Base-by-base conservation (phyloP, 257 asterid genomes). In the Sherardia arvensis region DNA sequence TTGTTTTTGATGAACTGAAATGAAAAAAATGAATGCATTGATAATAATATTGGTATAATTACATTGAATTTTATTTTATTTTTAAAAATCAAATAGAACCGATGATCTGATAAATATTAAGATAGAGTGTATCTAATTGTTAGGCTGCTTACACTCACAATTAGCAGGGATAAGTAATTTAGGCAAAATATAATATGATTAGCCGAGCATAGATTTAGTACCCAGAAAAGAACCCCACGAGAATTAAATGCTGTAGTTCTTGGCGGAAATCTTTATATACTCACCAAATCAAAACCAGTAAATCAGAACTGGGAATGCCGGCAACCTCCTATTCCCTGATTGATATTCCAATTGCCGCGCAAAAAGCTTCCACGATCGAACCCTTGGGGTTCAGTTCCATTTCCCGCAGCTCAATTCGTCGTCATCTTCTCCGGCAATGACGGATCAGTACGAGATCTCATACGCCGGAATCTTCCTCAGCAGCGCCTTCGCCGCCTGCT, bases 401-500 rank as follows among this genome's bases (percentile, higher is more conserved):
- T 34, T 12, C 8, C 25, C 21, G 47, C 14, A 61, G 49, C 29
- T 61, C 26, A 23, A 60, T 1, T 69, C n/a, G 21, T 69, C n/a
- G 21, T 61, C 34, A 29, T 66, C 73, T 72, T 72, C 67, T 69
- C 72, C 66, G 69, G 59, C 77, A 82, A 89, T 90, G 97, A 83
- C 87, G 78, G 87, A 79, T 79, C 85, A 60, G 23, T 47, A 62
- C 65, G 87, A 82, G 82, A 81, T 85, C 85, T 85, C 97, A 28
- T 85, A 87, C 80, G 82, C 81, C 74, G 85, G 82, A 62, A 77
- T 86, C 65, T 84, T 91, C 72, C 75, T 74, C 63, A 75, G 87
- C 64, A 87, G 97, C 70, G 97, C 97, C 66, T 76, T 85, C 51
- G 93, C 97, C 53, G 86, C 97, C 67, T 91, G 96, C 74, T 73